phyloP scores from a whole-genome alignment of 176 grass and related monocot genomes.

The Aegilops sharonensis region DNA sequence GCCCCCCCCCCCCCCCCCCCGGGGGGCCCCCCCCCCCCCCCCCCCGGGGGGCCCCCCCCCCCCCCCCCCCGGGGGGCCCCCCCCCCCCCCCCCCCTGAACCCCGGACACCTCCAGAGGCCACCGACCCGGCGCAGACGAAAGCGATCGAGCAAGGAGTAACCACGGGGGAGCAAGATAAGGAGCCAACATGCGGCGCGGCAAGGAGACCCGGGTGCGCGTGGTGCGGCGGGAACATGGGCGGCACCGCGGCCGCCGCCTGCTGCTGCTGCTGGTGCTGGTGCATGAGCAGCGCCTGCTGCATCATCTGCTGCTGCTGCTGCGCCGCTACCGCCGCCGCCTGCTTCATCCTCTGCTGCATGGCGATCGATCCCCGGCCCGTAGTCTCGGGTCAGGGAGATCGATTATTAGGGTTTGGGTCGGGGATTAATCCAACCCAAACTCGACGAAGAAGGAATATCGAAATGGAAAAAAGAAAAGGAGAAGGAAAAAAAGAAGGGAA shows the following conservation, averaged over 20 bases:
- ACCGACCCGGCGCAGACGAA: background rate
- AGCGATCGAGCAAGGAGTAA: constrained; percentile 20
- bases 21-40: no score
- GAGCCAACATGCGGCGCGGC: constrained; percentile 63
- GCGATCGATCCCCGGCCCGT: background rate
- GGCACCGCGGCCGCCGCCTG: constrained; percentile 18
- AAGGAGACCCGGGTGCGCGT: constrained; percentile 77
- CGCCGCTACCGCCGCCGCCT: constrained; percentile 54
- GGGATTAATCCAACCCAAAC: constrained; percentile 16
- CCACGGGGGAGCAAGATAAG: background rate
- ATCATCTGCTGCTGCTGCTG: constrained; percentile 57
- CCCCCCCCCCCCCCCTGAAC: background rate
- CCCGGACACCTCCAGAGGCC: background rate
- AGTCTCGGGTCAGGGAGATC: constrained; percentile 37
- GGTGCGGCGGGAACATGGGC: constrained; percentile 73
- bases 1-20: no score
- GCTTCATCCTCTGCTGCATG: constrained; percentile 79
- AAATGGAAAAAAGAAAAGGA: constrained; percentile 27
- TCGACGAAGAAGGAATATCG: background rate
- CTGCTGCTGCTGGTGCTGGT: constrained; percentile 46
- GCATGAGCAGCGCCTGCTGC: constrained; percentile 80
- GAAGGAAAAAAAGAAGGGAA: background rate
- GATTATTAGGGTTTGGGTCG: constrained; percentile 53
- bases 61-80: no score
- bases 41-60: no score